phyloP scores from a whole-genome alignment of 2,329 filamentous ascomycete species.

The Colletotrichum shisoi region DNA sequence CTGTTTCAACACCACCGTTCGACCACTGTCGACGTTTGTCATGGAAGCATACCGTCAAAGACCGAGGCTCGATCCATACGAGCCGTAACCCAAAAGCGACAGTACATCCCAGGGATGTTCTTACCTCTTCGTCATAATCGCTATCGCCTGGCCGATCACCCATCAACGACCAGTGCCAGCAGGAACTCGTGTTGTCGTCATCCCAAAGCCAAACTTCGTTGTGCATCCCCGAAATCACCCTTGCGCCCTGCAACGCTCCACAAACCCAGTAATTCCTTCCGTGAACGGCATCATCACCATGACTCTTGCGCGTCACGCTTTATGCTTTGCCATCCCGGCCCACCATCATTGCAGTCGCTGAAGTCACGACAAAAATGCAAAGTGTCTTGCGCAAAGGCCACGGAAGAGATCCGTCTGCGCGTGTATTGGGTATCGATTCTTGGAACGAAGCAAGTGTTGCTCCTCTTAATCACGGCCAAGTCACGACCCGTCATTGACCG shows the following conservation, averaged over 20 bases:
- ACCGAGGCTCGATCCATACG: constrained; percentile 19
- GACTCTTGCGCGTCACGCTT: constrained; percentile 7
- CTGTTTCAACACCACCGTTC: constrained; percentile 35
- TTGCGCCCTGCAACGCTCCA: constrained; percentile 20
- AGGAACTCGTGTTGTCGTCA: constrained; percentile 12
- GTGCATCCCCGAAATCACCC: constrained; percentile 19
- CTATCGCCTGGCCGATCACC: constrained; percentile 11
- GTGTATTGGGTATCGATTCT: not conserved
- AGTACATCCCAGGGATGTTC: constrained; percentile 14
- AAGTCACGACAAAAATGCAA: not conserved
- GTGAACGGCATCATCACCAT: constrained; percentile 23
- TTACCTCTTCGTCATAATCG: constrained; percentile 14
- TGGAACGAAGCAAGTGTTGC: constrained; percentile 12
- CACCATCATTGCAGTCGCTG: not conserved
- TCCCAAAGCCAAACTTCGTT: constrained; percentile 21
- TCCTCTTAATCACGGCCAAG: constrained; percentile 6
- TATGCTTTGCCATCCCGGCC: not conserved
- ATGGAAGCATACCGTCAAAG: constrained; percentile 3
- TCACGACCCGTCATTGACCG: constrained; percentile 22
- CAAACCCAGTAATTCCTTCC: constrained; percentile 9
- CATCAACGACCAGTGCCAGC: constrained; percentile 2
- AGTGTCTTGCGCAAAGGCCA: constrained; percentile 9
- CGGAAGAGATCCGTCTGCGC: not conserved
- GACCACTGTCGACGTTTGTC: constrained; percentile 13
- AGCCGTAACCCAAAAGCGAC: constrained; percentile 14